Evolutionary conservation across 352 stramenopile species (phyloP).

Genomic region (Globisporangium abappressorium): DNA sequence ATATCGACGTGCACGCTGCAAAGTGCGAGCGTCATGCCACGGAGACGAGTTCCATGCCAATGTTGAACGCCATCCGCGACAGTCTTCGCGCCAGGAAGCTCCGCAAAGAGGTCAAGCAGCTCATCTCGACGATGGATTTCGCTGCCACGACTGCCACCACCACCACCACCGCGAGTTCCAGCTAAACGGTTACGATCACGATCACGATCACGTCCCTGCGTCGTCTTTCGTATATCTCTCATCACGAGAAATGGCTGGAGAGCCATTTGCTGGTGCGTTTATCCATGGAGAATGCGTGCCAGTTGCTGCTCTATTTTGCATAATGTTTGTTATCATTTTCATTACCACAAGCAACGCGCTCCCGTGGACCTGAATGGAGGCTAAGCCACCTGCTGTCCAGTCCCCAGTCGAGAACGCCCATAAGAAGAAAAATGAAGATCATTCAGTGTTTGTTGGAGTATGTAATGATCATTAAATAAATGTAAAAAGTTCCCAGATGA

Average conservation of each 20-base stretch:
- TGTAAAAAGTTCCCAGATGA: not conserved
- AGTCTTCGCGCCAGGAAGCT: not conserved
- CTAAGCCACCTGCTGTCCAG: not conserved
- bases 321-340: not conserved
- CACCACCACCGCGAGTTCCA: not conserved
- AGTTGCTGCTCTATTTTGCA: not conserved
- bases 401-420: not conserved
- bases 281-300: not conserved
- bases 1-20: not conserved
- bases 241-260: not conserved
- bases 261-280: not conserved
- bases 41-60: not conserved
- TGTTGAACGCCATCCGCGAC: not conserved
- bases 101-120: not conserved
- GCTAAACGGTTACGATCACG: not conserved
- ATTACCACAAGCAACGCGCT: not conserved
- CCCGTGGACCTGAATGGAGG: not conserved
- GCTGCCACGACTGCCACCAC: too few species aligned
- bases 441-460: not conserved
- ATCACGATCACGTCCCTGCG: not conserved
- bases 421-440: not conserved
- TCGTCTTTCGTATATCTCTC: not conserved
- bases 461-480: not conserved
- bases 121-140: not conserved
- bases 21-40: not conserved